phyloP scores from a whole-genome alignment of 192 early-diverging fungal species.

The Coemansia nantahalensis region DNA sequence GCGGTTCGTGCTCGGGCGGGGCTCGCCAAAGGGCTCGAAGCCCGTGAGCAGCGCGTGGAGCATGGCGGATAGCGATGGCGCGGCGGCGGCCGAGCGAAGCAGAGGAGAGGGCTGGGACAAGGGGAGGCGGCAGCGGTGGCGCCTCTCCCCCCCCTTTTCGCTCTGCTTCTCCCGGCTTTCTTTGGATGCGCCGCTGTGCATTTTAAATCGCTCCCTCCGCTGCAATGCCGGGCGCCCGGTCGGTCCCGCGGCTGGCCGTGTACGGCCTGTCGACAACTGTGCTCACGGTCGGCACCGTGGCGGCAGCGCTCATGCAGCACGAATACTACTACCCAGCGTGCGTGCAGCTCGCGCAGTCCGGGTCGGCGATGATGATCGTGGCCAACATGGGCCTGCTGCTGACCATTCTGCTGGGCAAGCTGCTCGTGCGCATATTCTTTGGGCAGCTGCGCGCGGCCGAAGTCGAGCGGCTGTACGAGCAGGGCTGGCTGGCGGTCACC shows the following conservation, averaged over 20 bases:
- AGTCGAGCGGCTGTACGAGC: conserved; percentile 98
- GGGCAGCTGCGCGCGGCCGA: conserved; percentile 88
- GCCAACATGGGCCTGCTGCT: conserved; percentile 78
- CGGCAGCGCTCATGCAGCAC: conserved; percentile 63
- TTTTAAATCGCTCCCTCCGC: too few species aligned
- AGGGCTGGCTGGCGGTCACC: conserved; percentile 95
- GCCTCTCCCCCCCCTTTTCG: too few species aligned
- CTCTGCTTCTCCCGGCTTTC: too few species aligned
- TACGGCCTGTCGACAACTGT: conserved; percentile 68
- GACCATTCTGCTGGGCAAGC: conserved; percentile 74
- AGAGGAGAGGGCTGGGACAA: too few species aligned
- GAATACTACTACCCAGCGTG: conserved; percentile 89
- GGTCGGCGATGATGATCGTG: conserved; percentile 82
- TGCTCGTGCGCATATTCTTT: conserved; percentile 83
- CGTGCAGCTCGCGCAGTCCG: conserved; percentile 85
- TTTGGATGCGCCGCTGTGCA: too few species aligned
- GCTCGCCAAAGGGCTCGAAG: conserved; percentile 54
- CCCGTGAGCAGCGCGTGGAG: conserved; percentile 45
- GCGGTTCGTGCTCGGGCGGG: conserved; percentile 36
- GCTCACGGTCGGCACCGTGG: conserved; percentile 62
- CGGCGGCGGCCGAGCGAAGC: too few species aligned
- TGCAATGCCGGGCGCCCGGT: conserved; percentile 25
- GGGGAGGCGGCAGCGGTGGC: too few species aligned
- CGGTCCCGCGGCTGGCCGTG: conserved; percentile 58
- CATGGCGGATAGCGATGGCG: neutral